Evolutionary conservation across 225 moss, liverwort and hornwort species (phyloP).

Genomic region (Asterella californica): DNA sequence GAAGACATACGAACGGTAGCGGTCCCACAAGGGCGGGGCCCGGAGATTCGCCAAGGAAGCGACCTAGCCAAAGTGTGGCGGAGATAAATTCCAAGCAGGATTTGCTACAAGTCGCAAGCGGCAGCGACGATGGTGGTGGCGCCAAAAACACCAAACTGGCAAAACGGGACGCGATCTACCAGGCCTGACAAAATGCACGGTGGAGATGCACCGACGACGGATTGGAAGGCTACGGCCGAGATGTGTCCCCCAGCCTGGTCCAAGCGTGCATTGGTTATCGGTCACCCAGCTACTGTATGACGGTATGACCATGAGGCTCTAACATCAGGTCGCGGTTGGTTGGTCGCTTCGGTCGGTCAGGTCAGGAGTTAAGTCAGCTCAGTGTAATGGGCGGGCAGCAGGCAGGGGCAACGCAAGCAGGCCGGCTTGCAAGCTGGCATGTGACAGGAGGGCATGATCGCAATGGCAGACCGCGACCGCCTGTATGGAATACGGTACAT

Average conservation of each 20-base stretch:
- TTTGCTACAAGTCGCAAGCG: not conserved
- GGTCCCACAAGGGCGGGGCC: not conserved
- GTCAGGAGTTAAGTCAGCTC: not conserved
- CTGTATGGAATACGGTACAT: not conserved
- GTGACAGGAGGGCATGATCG: constrained; percentile 3
- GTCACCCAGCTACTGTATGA: not conserved
- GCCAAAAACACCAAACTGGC: not conserved
- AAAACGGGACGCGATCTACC: not conserved
- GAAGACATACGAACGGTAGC: not conserved
- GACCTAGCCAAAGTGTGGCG: not conserved
- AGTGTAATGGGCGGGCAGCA: not conserved
- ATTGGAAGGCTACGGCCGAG: not conserved
- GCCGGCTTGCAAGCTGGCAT: constrained; percentile 9
- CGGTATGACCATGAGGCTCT: not conserved
- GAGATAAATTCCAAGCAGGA: not conserved
- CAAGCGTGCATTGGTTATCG: not conserved
- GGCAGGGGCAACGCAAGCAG: not conserved
- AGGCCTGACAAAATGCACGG: not conserved
- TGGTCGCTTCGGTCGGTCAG: not conserved
- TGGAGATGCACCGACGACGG: not conserved
- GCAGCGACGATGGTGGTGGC: constrained; percentile 12
- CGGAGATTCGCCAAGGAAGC: not conserved
- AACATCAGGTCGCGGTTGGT: not conserved
- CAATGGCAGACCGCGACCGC: not conserved
- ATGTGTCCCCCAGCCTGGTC: not conserved